Evolutionary conservation across 2,329 filamentous ascomycete genomes (phyloP).

Genomic region (Dactylonectria estremocensis): DNA sequence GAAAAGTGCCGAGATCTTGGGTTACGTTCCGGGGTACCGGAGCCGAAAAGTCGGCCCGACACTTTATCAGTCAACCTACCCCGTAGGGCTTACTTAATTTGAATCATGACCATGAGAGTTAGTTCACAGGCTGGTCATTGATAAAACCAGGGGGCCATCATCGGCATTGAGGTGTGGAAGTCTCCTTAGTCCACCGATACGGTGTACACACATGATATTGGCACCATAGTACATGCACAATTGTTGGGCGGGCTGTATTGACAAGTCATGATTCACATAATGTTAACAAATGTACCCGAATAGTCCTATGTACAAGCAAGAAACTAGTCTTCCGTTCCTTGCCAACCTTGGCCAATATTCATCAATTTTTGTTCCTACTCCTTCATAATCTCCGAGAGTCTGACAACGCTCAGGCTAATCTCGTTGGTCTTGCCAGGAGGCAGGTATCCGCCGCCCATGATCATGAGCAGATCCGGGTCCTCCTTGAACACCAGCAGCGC

Average conservation of each 20-base stretch:
- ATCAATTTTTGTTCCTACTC: constrained; percentile 7
- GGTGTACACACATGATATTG: background rate
- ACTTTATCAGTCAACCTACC: background rate
- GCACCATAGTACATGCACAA: background rate
- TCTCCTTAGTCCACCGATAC: too few species aligned
- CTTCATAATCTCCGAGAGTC: constrained; percentile 48
- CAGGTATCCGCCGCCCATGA: constrained; percentile 62
- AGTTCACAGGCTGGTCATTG: background rate
- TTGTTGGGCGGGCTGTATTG: background rate
- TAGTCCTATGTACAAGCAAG: constrained; percentile 5
- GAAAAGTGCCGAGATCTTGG: background rate
- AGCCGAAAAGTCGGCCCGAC: background rate
- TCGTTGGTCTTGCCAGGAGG: constrained; percentile 64
- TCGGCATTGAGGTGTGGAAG: too few species aligned
- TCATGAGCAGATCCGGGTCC: constrained; percentile 55
- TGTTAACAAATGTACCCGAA: background rate
- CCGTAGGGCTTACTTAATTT: background rate
- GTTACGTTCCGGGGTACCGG: background rate
- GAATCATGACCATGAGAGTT: background rate
- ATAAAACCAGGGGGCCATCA: background rate
- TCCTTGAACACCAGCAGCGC: constrained; percentile 55
- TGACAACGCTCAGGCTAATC: constrained; percentile 56
- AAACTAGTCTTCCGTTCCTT: background rate
- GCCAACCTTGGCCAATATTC: background rate
- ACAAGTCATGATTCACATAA: background rate